Evolutionary conservation across 345 rosid genomes (phyloP).

Genomic region (Eucalyptus curtisii): DNA sequence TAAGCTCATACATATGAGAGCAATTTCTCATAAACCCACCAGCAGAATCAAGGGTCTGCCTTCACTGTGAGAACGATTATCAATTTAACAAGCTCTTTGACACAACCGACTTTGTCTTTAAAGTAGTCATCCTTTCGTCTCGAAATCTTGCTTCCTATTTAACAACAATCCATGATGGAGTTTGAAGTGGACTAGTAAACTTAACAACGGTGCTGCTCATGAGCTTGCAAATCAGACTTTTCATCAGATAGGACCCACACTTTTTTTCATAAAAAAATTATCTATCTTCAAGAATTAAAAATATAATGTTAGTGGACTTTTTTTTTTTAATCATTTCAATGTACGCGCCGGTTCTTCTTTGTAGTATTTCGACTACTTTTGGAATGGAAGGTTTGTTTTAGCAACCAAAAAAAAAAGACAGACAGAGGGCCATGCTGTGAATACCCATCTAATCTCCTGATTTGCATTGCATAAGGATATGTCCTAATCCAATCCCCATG

Average conservation of each 20-base stretch:
- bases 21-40: background rate
- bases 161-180: background rate
- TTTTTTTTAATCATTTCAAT: background rate
- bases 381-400: background rate
- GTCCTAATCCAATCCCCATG: background rate
- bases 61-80: background rate
- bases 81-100: background rate
- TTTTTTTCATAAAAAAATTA: background rate
- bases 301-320: background rate
- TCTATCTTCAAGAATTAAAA: background rate
- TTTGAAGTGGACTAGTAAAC: background rate
- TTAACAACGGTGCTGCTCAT: rapidly evolving
- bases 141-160: background rate
- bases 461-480: background rate
- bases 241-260: background rate
- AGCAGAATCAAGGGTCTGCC: background rate
- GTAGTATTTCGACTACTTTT: background rate
- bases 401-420: background rate
- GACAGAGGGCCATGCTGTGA: background rate
- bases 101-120: background rate
- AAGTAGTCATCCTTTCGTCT: background rate
- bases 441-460: background rate
- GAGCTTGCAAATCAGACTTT: background rate
- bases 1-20: background rate
- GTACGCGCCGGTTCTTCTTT: background rate